Evolutionary conservation across 2,329 filamentous ascomycete species (phyloP), one percentile per base, ranked within the genome.

Genomic region (Ophiostoma sp.): DNA sequence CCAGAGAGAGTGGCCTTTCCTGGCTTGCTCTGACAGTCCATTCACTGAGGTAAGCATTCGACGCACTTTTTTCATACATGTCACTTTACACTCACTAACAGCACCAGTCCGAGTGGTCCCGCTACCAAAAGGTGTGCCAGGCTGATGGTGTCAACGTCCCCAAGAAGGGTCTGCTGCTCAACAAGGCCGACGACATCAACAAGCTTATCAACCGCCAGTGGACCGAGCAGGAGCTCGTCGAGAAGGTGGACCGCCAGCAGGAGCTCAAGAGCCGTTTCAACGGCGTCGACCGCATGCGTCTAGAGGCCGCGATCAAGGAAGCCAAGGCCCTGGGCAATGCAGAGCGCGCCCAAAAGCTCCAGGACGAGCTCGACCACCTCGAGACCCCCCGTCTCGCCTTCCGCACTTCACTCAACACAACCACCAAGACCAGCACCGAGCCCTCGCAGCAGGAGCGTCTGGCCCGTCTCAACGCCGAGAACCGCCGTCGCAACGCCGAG

Each of bases 1-100:
- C 0, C 88, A 94, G 79, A 92, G 92, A 80, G 90, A 95, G 48
- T 98, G 94, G 83, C 94, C 95, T 4, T 98, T 98, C 81, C 91
- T 96, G 75, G 91, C 92, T 75, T 95, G 95, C 80, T 98, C 96
- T 0, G 95, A 97, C 80, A 90, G 91, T 69, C 86, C 87, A 57
- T 93, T 98, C 12, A 69, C 63, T 15, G n/a, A 73, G 36, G 64
- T 69, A 48, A 25, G 61, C 19, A 42, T 0, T 25, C 19, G 4
- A 15, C 36, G 3, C n/a, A n/a, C n/a, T 25, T 22, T 6, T 17
- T 48, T 19, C 3, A 48, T 4, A 17, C 15, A 17, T 6, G 1
- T 15, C 15, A 25, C 9, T 22, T n/a, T 11, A 25, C 50, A 9
- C 8, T 36, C 15, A 28, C 57, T 66, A 64, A 73, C 45, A 15